Evolutionary conservation across 768 basidiomycete genomes (phyloP).

Genomic region (Macrocybe gigantea): DNA sequence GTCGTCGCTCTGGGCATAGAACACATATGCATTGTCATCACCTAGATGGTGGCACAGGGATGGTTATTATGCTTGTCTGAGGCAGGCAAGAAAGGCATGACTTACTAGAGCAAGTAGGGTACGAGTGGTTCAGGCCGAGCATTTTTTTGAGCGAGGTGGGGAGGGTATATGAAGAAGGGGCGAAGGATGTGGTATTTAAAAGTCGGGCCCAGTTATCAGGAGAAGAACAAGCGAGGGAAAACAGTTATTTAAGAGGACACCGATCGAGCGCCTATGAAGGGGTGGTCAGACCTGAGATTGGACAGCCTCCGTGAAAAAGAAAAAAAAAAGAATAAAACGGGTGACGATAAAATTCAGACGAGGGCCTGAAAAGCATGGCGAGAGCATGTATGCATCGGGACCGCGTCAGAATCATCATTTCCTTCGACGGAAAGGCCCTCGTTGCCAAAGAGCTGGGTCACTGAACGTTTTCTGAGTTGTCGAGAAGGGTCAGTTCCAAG

Average conservation of each 20-base stretch:
- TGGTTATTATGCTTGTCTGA: too few species aligned
- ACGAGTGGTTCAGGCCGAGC: too few species aligned
- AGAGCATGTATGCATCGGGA: slow-evolving; percentile 16
- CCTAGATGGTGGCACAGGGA: too few species aligned
- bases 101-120: too few species aligned
- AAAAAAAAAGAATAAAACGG: slow-evolving; percentile 13
- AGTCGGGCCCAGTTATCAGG: slow-evolving; percentile 20
- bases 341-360: slow-evolving; percentile 2
- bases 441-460: slow-evolving; percentile 2
- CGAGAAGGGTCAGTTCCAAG: neutral
- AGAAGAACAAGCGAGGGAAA: slow-evolving; percentile 22
- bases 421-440: slow-evolving; percentile 8
- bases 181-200: too few species aligned
- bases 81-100: too few species aligned
- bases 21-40: too few species aligned
- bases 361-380: slow-evolving; percentile 17
- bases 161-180: too few species aligned
- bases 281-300: slow-evolving; percentile 13
- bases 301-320: slow-evolving; percentile 32
- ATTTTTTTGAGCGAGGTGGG: too few species aligned
- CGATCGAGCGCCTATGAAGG: slow-evolving; percentile 25
- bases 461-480: too few species aligned
- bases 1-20: too few species aligned
- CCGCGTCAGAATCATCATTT: slow-evolving; percentile 7
- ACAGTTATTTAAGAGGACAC: slow-evolving; percentile 16